phyloP scores from a whole-genome alignment of 1,284 basidiomycete species.

The Ceratorhiza oryzae-sativae region DNA sequence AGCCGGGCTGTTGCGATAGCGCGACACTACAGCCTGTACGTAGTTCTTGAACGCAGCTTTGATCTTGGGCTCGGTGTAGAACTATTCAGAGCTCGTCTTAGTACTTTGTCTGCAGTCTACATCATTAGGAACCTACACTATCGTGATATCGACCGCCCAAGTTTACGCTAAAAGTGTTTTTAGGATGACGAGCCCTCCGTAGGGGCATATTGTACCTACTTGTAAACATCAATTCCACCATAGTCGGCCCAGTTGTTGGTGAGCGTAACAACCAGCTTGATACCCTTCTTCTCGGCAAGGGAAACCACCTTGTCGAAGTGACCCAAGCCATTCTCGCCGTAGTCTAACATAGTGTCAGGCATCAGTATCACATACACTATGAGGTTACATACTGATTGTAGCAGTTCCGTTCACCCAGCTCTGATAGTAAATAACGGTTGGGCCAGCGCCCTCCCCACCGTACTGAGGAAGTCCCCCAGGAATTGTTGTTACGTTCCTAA shows the following conservation, averaged over 20 bases:
- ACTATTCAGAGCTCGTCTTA: background rate
- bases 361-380: background rate
- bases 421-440: slow-evolving; percentile 40
- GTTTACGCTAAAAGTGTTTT: slow-evolving; percentile 24
- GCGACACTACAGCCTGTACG: slow-evolving; percentile 46
- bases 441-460: slow-evolving; percentile 41
- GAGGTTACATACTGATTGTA: slow-evolving; percentile 45
- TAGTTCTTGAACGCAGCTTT: slow-evolving; percentile 45
- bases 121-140: slow-evolving; percentile 19
- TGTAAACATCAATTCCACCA: slow-evolving; percentile 37
- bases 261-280: slow-evolving; percentile 49
- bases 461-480: slow-evolving; percentile 41
- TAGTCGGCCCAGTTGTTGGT: slow-evolving; percentile 51
- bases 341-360: slow-evolving; percentile 41
- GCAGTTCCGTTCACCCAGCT: slow-evolving; percentile 46
- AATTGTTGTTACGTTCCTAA: slow-evolving; percentile 35
- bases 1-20: slow-evolving; percentile 42
- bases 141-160: slow-evolving; percentile 41
- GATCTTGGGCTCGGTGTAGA: slow-evolving; percentile 42
- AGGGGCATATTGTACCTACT: background rate
- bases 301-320: slow-evolving; percentile 49
- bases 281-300: slow-evolving; percentile 47
- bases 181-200: background rate
- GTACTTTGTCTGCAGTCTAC: background rate
- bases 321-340: slow-evolving; percentile 50